A percentile compares a stretch with the other conserved stretches of the same genome.
Conservation (phyloP, 306 rosid genomes). For the Vachellia collinsii region DNA sequence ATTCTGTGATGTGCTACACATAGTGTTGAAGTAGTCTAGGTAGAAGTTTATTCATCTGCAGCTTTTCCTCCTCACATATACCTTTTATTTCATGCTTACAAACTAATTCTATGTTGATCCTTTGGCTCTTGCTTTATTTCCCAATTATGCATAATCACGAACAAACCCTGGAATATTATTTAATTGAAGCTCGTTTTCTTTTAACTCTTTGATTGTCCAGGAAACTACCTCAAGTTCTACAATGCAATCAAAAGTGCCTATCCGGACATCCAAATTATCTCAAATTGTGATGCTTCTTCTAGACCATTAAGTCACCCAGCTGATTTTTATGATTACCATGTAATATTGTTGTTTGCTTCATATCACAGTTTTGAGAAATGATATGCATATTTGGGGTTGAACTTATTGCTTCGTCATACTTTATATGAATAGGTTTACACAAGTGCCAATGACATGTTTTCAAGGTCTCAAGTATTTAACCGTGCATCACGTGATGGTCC, state of each 20-base stretch:
- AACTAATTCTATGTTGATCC: not conserved
- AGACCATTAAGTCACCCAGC: slow-evolving; percentile 80
- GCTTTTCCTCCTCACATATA: not conserved
- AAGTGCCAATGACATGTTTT: slow-evolving; percentile 67
- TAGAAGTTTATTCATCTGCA: not conserved
- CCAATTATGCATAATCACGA: not conserved
- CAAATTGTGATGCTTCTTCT: slow-evolving; percentile 88
- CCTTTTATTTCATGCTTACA: not conserved
- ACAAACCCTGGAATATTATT: not conserved
- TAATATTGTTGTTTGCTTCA: slow-evolving; percentile 43
- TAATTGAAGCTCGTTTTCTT: slow-evolving; percentile 3
- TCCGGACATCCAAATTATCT: slow-evolving; percentile 85
- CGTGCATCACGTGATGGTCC: slow-evolving; percentile 58
- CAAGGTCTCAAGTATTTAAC: slow-evolving; percentile 61
- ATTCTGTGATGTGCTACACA: not conserved
- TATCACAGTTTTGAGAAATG: not conserved
- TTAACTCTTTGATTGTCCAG: slow-evolving; percentile 43
- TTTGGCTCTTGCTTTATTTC: not conserved
- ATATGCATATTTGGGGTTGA: not conserved
- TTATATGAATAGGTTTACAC: slow-evolving; percentile 64
- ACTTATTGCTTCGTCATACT: slow-evolving; percentile 2
- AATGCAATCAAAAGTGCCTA: slow-evolving; percentile 66
- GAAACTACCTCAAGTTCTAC: slow-evolving; percentile 75
- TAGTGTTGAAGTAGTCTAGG: not conserved
- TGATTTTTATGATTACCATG: slow-evolving; percentile 90